Evolutionary conservation across 129 eudicot species (phyloP), one percentile per base, ranked within the genome.

Genomic region (Chrysanthemum lavandulifolium): DNA sequence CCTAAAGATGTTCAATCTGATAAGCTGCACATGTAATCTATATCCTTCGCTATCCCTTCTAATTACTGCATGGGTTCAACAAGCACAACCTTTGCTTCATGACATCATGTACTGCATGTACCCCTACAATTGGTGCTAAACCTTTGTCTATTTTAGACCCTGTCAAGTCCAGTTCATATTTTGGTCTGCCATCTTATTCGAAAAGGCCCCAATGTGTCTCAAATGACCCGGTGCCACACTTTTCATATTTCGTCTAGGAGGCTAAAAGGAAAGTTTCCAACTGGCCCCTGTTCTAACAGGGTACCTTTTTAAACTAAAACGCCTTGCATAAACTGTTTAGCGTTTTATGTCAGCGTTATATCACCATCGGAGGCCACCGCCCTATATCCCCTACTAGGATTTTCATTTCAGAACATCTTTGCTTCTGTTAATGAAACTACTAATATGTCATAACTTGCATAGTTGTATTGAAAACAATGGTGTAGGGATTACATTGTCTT

Each of bases 141-240:
- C 86, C 89, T 33, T 69, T 78, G 59, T 80, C 73, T 14, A 73
- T 61, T 5, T 65, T 59, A 31, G 50, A 21, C 0, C 96, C 96
- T 0, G 82, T 56, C 31, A 89, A 14, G 49, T 89, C 96, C 70
- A 92, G 10, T 33, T 83, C 87, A 76, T 92, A 92, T 64, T 92
- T 92, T 0, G 95, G 95, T 70, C 85, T 85, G 13, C 98, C 98
- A 52, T 92, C 98, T 12, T 77, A 92, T 73, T 92, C 95, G 47
- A 92, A 93, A 1, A 93, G 71, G n/a, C 96, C 98, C 96, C 98
- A 93, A 45, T 93, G 96, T 63, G 95, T 85, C 84, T 93, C 96
- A 2, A 93, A 93, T 55, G 83, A 85, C 4, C 98, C 98, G 1
- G 98, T 0, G 77, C 98, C 52, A 87, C 81, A 70, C 96, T 93